Conservation (phyloP, 768 basidiomycete genomes). For the Epithele typhae region DNA sequence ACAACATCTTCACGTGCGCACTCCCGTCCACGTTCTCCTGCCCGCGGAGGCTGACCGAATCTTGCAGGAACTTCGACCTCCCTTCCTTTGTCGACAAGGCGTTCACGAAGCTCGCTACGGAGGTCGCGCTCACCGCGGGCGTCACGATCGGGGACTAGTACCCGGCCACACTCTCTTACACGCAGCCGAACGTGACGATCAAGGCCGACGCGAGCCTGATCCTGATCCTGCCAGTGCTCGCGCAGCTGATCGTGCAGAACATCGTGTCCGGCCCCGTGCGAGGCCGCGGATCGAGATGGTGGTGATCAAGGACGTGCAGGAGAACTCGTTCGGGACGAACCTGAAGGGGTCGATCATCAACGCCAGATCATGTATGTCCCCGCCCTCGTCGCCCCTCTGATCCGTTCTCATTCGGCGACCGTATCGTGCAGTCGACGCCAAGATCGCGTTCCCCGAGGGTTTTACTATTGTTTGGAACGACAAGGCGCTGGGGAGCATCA, state of each 20-base stretch:
- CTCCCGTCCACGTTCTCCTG: too few relatives aligned
- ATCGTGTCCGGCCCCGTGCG: constrained; percentile 56
- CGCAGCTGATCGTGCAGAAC: constrained; percentile 70
- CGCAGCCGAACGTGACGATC: constrained; percentile 51
- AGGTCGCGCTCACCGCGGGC: constrained; percentile 51
- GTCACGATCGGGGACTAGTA: constrained; percentile 70
- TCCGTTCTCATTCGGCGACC: too few relatives aligned
- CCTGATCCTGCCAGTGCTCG: constrained; percentile 63
- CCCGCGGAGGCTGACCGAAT: too few relatives aligned
- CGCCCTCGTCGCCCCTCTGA: too few relatives aligned
- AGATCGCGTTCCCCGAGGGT: constrained; percentile 60
- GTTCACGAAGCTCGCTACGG: constrained; percentile 59
- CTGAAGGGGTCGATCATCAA: constrained; percentile 63
- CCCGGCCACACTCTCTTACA: constrained; percentile 55
- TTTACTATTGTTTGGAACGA: constrained; percentile 59
- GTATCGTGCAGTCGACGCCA: constrained; percentile 51
- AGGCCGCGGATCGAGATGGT: constrained; percentile 58
- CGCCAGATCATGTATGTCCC: constrained; percentile 70
- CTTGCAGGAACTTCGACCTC: constrained; percentile 61
- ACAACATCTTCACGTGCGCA: constrained; percentile 51
- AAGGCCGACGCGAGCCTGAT: constrained; percentile 58
- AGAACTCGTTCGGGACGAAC: constrained; percentile 51
- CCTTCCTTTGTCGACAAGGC: constrained; percentile 60
- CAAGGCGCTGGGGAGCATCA: constrained; percentile 51
- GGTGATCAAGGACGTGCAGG: constrained; percentile 53